Base-by-base conservation (phyloP, 2,329 filamentous ascomycete species). In the Beauveria medogensis region DNA sequence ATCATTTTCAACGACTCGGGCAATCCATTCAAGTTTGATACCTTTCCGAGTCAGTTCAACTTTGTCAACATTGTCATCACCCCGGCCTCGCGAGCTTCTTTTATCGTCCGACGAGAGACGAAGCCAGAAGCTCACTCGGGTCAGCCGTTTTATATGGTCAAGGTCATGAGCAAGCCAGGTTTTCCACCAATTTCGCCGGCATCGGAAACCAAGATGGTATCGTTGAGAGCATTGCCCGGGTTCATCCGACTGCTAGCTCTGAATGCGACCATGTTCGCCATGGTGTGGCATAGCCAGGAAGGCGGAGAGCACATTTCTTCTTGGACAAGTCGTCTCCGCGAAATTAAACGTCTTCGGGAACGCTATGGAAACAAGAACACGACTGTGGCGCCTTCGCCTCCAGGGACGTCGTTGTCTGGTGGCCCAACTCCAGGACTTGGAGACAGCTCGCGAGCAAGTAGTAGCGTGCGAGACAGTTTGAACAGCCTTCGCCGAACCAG, bases 1-100 rank as follows among this genome's bases (percentile, higher is more conserved):
- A 96, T 99, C 67, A 88, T 99, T 62, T 99, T 95, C 81, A 99
- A 99, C 72, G 91, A 96, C 69, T 97, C 92, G 2, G 93, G 94
- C n/a, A 74, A 87, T 53, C 88, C 90, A 0, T 97, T 96, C 77
- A 82, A 84, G 59, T 96, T 96, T 71, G 85, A 96, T 71, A 96
- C 91, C 0, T 96, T 99, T 67, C 91, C 91, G 0, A 95, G 92
- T 0, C 89, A 93, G 61, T 96, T 99, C 79, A 97, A 97, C 71
- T 96, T 90, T 70, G 92, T 99, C 70, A 92, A 97, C 71, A 97
- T 99, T 68, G 89, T 97, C 67, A 93, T 99, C 69, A 91, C 90
- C 2, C 94, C 94, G 0, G 90, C 92, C 64, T 92, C 91, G 5
- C 82, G 87, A 46, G 86, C 86, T 3, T 89, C 88, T 2, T 93